These are phyloP conservation scores for Lipomyces sp. DNA, from an alignment of 805 yeast genomes.

Conservation along the genomic window DNA sequence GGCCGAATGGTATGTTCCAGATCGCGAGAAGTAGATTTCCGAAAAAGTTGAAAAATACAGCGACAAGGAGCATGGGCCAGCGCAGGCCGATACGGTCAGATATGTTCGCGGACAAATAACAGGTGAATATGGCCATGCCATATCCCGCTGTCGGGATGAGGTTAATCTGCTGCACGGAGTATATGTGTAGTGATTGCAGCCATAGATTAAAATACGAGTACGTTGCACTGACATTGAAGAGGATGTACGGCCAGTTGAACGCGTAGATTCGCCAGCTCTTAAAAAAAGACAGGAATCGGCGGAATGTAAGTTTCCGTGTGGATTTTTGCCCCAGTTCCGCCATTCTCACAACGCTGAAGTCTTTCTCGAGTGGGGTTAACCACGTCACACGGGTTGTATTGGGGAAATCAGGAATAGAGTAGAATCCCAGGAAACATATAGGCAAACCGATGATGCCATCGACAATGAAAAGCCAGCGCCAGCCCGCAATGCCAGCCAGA, in stretches of 20 bases:
- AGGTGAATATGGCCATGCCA: constrained; percentile 15
- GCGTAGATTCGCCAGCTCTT: constrained; percentile 19
- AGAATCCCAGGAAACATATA: constrained; percentile 49
- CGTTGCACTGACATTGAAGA: constrained; percentile 11
- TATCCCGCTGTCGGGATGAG: constrained; percentile 20
- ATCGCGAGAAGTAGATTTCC: constrained; percentile 19
- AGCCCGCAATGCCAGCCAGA: constrained; percentile 42
- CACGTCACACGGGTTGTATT: constrained; percentile 12
- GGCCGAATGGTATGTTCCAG: constrained; percentile 23
- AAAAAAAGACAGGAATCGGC: constrained; percentile 11
- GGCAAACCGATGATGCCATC: constrained; percentile 57
- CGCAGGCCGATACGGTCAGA: constrained; percentile 13
- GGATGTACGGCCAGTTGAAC: constrained; percentile 21
- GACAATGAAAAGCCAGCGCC: constrained; percentile 48
- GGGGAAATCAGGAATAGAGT: constrained; percentile 51
- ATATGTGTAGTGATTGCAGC: constrained; percentile 14
- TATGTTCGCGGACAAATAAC: constrained; percentile 13
- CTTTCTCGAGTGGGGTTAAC: constrained; percentile 12
- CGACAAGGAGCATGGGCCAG: constrained; percentile 17
- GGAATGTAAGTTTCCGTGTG: constrained; percentile 8
- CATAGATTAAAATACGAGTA: constrained; percentile 21
- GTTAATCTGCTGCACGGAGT: constrained; percentile 20
- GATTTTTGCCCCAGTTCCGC: constrained; percentile 16
- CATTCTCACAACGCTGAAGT: constrained; percentile 14
- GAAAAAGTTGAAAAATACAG: constrained; percentile 10